Conservation (phyloP, 1,139 yeast genomes). For the Casaregolazyma suthepensis region DNA sequence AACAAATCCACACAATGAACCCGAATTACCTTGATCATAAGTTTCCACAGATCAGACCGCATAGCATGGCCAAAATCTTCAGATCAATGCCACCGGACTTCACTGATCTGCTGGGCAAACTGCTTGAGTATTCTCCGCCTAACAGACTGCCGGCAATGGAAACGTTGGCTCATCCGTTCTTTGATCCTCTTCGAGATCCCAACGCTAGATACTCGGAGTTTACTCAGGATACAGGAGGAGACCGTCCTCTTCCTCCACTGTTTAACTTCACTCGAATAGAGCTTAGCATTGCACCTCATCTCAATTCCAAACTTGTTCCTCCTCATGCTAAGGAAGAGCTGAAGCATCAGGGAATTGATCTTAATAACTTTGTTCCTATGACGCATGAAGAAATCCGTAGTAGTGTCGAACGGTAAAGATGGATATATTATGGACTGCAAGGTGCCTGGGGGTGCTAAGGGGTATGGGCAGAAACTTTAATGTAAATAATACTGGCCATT, state of each 20-base stretch:
- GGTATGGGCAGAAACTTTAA: neutral
- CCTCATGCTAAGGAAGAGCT: constrained; percentile 33
- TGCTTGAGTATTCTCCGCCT: constrained; percentile 72
- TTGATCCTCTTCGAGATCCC: constrained; percentile 63
- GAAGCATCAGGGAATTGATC: constrained; percentile 28
- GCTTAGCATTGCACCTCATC: constrained; percentile 37
- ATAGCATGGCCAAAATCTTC: constrained; percentile 80
- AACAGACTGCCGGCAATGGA: constrained; percentile 64
- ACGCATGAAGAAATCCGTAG: constrained; percentile 30
- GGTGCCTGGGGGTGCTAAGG: neutral
- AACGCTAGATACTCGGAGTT: constrained; percentile 49
- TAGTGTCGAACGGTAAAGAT: neutral
- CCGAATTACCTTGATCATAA: constrained; percentile 97
- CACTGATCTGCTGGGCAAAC: constrained; percentile 51
- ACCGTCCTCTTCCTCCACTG: constrained; percentile 37
- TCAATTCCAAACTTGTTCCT: constrained; percentile 36
- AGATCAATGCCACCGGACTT: constrained; percentile 58
- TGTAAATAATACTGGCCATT: neutral
- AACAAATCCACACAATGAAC: constrained; percentile 90
- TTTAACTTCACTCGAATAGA: constrained; percentile 37
- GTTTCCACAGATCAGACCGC: constrained; percentile 93
- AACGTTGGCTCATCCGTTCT: constrained; percentile 64
- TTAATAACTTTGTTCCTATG: constrained; percentile 34
- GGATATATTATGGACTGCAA: too few relatives aligned
- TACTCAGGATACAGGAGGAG: constrained; percentile 31